Base-by-base conservation (phyloP, 495 filamentous ascomycete genomes). In the Penicillium coprophilum region DNA sequence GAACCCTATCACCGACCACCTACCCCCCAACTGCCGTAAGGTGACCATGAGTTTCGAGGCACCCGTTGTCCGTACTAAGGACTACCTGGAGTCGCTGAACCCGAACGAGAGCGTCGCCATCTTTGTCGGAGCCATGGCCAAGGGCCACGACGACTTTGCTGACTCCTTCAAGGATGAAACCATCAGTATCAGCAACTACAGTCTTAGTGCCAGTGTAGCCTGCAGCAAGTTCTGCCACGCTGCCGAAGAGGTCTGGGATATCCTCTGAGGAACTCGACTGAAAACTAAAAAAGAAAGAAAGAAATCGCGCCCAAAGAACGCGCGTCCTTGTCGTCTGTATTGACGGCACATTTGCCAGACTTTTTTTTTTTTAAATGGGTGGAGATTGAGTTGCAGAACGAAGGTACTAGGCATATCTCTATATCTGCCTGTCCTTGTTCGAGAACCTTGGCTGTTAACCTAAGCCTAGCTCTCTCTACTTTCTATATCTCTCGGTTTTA, bases 151-250 rank as follows among this genome's bases (percentile, higher is more conserved):
- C 69, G 91, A 94, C 73, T 98, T 98, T 68, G 94, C 94, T 48
- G 94, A 98, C 68, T 78, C 81, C 36, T 92, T 87, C 76, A 94
- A 97, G 62, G 94, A 98, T 70, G 94, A 98, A 70, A 87, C 93
- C 61, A 97, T 98, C 75, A 88, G 90, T 62, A 96, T 98, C 75
- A 97, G 94, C 77, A 96, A 96, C 72, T 98, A 88, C 83, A 96
- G 90, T 72, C 80, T 98, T 44, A 95, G 90, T 66, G 94, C 94
- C 45, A 96, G 91, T 77, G 93, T 98, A 30, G 94, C 94, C 32
- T 98, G 94, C 79, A 95, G 92, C 79, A 97, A 97, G 74, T 97
- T 98, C 78, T 97, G 94, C 76, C 94, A 98, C 73, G 94, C 94
- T 44, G 94, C 92, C 28, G 94, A 98, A 73, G 94, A 98, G 69